Percentiles rank a stretch among this genome's conserved stretches.
Conservation (phyloP, 2,329 filamentous ascomycete species). For the Fusarium subtropicale region DNA sequence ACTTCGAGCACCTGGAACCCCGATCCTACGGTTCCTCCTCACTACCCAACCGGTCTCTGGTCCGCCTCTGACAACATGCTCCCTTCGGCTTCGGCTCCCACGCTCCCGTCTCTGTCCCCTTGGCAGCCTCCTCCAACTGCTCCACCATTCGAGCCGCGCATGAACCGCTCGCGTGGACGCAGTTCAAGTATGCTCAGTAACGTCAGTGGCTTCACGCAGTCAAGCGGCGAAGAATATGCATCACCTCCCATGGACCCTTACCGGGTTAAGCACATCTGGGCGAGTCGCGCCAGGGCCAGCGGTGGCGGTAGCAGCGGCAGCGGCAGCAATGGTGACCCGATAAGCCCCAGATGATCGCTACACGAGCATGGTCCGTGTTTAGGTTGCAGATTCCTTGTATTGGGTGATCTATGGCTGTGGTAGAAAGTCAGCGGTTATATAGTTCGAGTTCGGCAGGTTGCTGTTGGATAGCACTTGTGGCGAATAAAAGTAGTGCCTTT, state of each 20-base stretch:
- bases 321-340: constrained; percentile 63
- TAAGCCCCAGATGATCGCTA: constrained; percentile 56
- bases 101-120: constrained; percentile 50
- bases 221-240: constrained; percentile 62
- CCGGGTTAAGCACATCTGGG: constrained; percentile 42
- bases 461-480: constrained; percentile 46
- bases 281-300: constrained; percentile 43
- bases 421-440: constrained; percentile 27
- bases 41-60: constrained; percentile 54
- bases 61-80: constrained; percentile 51
- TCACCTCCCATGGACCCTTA: constrained; percentile 43
- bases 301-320: constrained; percentile 62
- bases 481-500: constrained; percentile 48
- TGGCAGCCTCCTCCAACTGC: constrained; percentile 56
- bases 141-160: constrained; percentile 51
- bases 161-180: constrained; percentile 63
- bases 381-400: neutral
- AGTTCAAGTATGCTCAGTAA: constrained; percentile 76
- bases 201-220: constrained; percentile 74
- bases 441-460: constrained; percentile 26
- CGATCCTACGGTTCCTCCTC: constrained; percentile 51
- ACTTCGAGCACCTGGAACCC: constrained; percentile 51
- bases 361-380: neutral
- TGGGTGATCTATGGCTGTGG: constrained; percentile 2
- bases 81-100: constrained; percentile 48